These are phyloP conservation scores for Aspergillus oerlinghausenensis DNA, from an alignment of 2,329 filamentous ascomycete genomes.

Conservation along the genomic window DNA sequence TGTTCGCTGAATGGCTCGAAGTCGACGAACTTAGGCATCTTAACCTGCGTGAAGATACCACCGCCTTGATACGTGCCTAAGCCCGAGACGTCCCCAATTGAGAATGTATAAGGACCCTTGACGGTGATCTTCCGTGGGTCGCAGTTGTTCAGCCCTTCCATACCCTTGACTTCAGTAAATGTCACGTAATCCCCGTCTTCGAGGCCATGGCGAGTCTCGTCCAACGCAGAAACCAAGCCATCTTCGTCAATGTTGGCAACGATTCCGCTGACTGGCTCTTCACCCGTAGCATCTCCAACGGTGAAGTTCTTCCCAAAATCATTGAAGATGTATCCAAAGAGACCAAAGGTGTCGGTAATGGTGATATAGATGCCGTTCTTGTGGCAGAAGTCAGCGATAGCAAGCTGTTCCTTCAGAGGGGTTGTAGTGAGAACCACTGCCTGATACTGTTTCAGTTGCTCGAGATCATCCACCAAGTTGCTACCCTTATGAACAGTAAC, in stretches of 20 bases:
- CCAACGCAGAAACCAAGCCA: slow-evolving; percentile 84
- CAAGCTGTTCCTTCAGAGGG: slow-evolving; percentile 71
- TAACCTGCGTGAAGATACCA: slow-evolving; percentile 90
- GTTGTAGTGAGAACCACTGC: slow-evolving; percentile 86
- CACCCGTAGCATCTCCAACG: slow-evolving; percentile 82
- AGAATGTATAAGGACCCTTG: slow-evolving; percentile 95
- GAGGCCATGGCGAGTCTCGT: slow-evolving; percentile 90
- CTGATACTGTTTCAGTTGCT: slow-evolving; percentile 84
- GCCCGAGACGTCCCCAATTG: slow-evolving; percentile 85
- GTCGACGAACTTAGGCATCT: slow-evolving; percentile 92
- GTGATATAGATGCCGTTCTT: slow-evolving; percentile 88
- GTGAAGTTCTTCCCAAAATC: slow-evolving; percentile 96
- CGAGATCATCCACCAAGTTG: slow-evolving; percentile 70
- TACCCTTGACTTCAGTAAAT: slow-evolving; percentile 86
- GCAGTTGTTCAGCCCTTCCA: slow-evolving; percentile 79
- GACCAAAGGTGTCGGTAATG: slow-evolving; percentile 80
- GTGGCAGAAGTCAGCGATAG: slow-evolving; percentile 90
- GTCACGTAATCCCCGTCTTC: slow-evolving; percentile 96
- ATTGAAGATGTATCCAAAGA: slow-evolving; percentile 95
- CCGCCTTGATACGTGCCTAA: slow-evolving; percentile 84
- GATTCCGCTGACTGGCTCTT: slow-evolving; percentile 82
- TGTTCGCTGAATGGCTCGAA: slow-evolving; percentile 78
- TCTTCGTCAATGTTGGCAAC: slow-evolving; percentile 85
- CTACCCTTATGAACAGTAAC: slow-evolving; percentile 65
- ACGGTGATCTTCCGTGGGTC: slow-evolving; percentile 88